Conservation (phyloP, 1,284 basidiomycete species). For the Fomitiporia mediterranea region DNA sequence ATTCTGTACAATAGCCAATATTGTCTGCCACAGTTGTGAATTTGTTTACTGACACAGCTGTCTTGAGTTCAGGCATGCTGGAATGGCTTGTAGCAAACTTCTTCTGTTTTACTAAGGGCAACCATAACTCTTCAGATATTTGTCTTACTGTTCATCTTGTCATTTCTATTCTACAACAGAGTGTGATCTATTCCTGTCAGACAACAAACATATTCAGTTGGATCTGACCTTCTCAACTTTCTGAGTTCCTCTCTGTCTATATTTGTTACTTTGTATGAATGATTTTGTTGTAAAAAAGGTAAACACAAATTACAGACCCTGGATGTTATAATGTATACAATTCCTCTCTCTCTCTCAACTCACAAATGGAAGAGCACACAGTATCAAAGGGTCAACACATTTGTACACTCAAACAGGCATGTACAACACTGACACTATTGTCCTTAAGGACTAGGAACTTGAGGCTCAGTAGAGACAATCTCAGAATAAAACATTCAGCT, state of each 20-base stretch:
- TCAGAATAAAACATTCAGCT: conserved; percentile 60
- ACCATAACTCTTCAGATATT: conserved; percentile 41
- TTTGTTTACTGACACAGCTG: conserved; percentile 58
- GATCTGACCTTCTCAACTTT: conserved; percentile 82
- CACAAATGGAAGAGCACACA: conserved; percentile 69
- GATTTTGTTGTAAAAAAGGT: too few species aligned
- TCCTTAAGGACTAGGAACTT: conserved; percentile 77
- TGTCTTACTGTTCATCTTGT: conserved; percentile 63
- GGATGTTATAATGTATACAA: conserved; percentile 90
- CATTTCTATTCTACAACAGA: conserved; percentile 78
- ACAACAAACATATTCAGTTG: conserved; percentile 76
- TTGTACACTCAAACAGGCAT: conserved; percentile 81
- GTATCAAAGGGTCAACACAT: conserved; percentile 78
- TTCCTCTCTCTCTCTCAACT: conserved; percentile 51
- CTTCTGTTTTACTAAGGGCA: conserved; percentile 73
- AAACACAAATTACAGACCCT: conserved; percentile 45
- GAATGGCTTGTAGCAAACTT: conserved; percentile 59
- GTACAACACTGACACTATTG: conserved; percentile 71
- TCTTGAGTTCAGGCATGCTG: conserved; percentile 61
- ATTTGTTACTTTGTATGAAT: conserved; percentile 15
- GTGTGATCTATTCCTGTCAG: conserved; percentile 85
- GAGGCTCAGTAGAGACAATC: conserved; percentile 71
- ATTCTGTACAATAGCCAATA: conserved; percentile 25
- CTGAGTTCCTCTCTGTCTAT: conserved; percentile 70
- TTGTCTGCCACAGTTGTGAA: conserved; percentile 26